A percentile compares a stretch with the other conserved stretches of the same genome.
Conservation (phyloP, 2,329 filamentous ascomycete species). For the Exophiala phaeomuriformis region DNA sequence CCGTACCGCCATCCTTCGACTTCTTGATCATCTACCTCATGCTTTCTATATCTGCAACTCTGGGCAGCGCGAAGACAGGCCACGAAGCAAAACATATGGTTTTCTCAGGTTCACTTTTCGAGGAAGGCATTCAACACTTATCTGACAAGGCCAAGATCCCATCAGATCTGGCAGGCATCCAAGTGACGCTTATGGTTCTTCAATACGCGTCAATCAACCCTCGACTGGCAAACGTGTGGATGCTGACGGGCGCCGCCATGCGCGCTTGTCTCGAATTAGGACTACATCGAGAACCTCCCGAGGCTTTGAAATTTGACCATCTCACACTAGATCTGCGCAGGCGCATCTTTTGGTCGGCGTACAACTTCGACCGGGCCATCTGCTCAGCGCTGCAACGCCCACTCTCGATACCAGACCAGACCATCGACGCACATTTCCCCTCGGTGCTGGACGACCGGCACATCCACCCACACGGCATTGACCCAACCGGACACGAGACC, state of each 20-base stretch:
- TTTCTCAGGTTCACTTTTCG: conserved; percentile 30
- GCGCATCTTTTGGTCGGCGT: conserved; percentile 28
- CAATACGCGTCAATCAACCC: conserved; percentile 29
- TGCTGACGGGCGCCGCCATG: conserved; percentile 29
- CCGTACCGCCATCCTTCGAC: conserved; percentile 29
- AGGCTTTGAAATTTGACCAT: conserved; percentile 21
- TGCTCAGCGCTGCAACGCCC: conserved; percentile 29
- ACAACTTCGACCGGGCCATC: conserved; percentile 28
- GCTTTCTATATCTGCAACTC: conserved; percentile 31
- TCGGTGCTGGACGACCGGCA: conserved; percentile 26
- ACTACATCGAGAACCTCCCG: conserved; percentile 27
- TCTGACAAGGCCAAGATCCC: conserved; percentile 29
- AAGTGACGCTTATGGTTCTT: conserved; percentile 27
- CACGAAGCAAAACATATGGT: conserved; percentile 31
- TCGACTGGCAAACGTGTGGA: conserved; percentile 28
- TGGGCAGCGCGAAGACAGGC: conserved; percentile 30
- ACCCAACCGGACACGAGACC: conserved; percentile 25
- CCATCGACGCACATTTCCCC: conserved; percentile 27
- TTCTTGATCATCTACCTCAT: conserved; percentile 32
- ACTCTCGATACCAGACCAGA: conserved; percentile 28
- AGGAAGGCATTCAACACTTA: conserved; percentile 32
- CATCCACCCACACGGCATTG: conserved; percentile 26
- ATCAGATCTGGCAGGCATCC: conserved; percentile 27
- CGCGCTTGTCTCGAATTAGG: conserved; percentile 28
- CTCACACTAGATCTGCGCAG: conserved; percentile 27